Base-by-base conservation (phyloP, 768 basidiomycete genomes). In the Hemileccinum rubropunctum region DNA sequence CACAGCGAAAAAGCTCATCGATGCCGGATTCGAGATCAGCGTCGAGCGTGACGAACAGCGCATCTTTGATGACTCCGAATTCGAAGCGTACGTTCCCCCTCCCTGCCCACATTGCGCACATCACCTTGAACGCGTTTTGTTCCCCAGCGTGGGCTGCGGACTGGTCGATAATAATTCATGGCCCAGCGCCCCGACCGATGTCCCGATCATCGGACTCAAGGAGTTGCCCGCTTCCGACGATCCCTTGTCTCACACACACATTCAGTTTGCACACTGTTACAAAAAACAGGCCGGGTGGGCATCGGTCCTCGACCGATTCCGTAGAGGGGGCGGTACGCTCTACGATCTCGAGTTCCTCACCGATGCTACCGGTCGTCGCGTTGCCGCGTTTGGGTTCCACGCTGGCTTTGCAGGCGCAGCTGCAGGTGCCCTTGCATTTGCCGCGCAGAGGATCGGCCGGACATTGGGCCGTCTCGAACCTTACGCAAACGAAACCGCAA, bases 341-440 rank as follows among this genome's bases (percentile, higher is more conserved):
- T 98, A 98, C 71, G 97, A 98, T 67, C 76, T 98, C 47, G 97
- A 99, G 71, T 99, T 98, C 73, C 77, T 98, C 54, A 87, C 82
- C 55, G 92, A 98, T 64, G 81, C 76, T 2, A 74, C 60, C 34
- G 92, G 95, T 13, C 80, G 95, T 26, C 88, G 97, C 39, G 94
- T 99, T 32, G 95, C 97, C 14, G 97, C 97, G 0, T 99, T 99
- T 62, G 97, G 97, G 7, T 99, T 87, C 74, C 91, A 98, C 67
- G 97, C 97, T 12, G 97, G 97, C 5, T 99, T 98, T 61, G 94
- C 95, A n/a, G 97, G 97, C 14, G 92, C 94, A 10, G 95, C 94
- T 6, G 93, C 90, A 0, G 87, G 90, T 18, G 90, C 89, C 8
- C 78, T 98, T 23, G 92, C 91, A 3, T 67, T 84, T 30, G 89